Evolutionary conservation across 2,329 filamentous ascomycete species (phyloP), one percentile per base, ranked within the genome.

Genomic region (Nothophoma quercina): DNA sequence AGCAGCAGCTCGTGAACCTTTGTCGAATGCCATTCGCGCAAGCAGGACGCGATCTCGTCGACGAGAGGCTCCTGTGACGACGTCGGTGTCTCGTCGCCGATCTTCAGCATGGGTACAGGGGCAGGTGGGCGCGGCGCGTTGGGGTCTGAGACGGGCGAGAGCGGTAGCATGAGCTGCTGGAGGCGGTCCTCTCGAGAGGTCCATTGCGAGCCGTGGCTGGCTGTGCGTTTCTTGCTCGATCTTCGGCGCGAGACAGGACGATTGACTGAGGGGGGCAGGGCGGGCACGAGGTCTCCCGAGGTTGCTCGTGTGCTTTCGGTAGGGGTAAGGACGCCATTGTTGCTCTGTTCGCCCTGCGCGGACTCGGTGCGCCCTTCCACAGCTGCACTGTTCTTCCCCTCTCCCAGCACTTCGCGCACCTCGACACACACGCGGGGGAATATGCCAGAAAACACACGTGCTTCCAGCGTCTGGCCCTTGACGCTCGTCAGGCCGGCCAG

Each of bases 11-110:
- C 91, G 76, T 99, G 96, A 13, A 99, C 82, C 70, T 97, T 96
- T 15, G 93, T 96, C 16, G 95, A 96, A 77, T 99, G 93, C 96
- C 95, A 99, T 82, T 99, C 95, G 64, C 95, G 86, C 58, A 99
- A 78, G 72, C 95, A 99, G 3, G 93, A 97, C 12, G 95, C 93
- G 65, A 99, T 98, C 74, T 99, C 95, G 75, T 99, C 95, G 19
- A 99, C 93, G 56, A 99, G 77, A 2, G 95, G 95, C 72, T 99
- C 96, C 7, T 90, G 87, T 13, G 85, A 81, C 5, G 92, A 97
- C 0, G 91, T 96, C 1, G 93, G 91, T 2, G 92, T 96, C 78
- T 99, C 95, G 69, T 99, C 95, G 52, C 95, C 95, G 71, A 99
- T 93, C 75, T 97, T 96, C 45, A 99, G 83, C 89, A 98, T 95